These are phyloP conservation scores for Globisporangium rhizosaccharum DNA, from an alignment of 352 stramenopile species.

Conservation along the genomic window DNA sequence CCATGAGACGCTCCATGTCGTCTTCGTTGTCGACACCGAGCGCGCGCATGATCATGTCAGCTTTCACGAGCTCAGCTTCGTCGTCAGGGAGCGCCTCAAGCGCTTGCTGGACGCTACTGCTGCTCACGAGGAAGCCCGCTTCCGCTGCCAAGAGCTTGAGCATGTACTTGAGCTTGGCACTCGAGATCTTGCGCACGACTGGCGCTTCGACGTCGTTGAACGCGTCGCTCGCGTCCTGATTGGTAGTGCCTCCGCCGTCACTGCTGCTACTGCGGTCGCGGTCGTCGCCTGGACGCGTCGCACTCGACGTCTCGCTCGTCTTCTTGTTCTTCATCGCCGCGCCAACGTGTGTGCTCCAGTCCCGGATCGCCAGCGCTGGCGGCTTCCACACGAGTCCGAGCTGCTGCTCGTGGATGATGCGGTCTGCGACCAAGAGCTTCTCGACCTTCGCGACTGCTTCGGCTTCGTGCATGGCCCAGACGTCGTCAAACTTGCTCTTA, in stretches of 20 bases:
- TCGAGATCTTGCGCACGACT: slow-evolving; percentile 59
- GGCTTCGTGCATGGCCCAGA: slow-evolving; percentile 92
- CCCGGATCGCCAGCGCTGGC: slow-evolving; percentile 46
- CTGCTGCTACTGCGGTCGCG: slow-evolving; percentile 1
- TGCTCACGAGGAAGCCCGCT: slow-evolving; percentile 86
- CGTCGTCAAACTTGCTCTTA: slow-evolving; percentile 80
- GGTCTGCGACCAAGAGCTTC: slow-evolving; percentile 85
- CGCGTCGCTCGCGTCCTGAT: slow-evolving; percentile 25
- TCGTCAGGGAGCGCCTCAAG: slow-evolving; percentile 69
- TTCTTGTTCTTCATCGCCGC: slow-evolving; percentile 25
- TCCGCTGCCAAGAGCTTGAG: slow-evolving; percentile 81
- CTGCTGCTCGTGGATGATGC: slow-evolving; percentile 89
- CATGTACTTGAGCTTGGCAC: slow-evolving; percentile 86
- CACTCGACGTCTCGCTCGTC: slow-evolving; percentile 9
- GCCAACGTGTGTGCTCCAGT: slow-evolving; percentile 33
- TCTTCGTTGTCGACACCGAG: slow-evolving; percentile 82
- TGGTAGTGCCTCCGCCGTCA: slow-evolving; percentile 4
- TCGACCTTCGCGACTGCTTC: slow-evolving; percentile 79
- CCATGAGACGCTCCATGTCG: slow-evolving; percentile 85
- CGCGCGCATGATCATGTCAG: slow-evolving; percentile 84
- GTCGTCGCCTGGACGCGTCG: slow-evolving; percentile 6
- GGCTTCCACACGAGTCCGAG: slow-evolving; percentile 79
- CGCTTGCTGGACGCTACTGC: slow-evolving; percentile 61
- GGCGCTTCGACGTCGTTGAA: slow-evolving; percentile 44
- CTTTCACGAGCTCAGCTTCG: slow-evolving; percentile 78